Evolutionary conservation across 2,329 filamentous ascomycete genomes (phyloP), one percentile per base, ranked within the genome.

Genomic region (Sporothrix euskadiensis): DNA sequence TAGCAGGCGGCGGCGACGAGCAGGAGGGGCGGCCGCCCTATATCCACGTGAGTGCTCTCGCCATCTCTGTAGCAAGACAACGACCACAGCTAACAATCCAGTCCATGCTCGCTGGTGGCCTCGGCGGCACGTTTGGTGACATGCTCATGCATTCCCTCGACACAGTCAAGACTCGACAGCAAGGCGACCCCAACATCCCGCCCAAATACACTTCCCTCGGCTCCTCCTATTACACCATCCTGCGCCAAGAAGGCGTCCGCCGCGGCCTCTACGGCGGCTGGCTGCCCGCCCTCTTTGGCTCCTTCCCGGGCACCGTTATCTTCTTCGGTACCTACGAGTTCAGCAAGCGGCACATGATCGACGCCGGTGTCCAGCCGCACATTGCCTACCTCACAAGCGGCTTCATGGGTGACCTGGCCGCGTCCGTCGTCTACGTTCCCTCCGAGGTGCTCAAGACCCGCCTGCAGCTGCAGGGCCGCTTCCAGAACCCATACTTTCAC

Each of bases 91-190:
- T 76, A 72, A 75, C 74, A 54, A 16, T 2, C 26, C 26, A 97
- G 94, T 91, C 92, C 81, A 99, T 98, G 94, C 87, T 99, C 79
- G 96, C 96, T 47, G 96, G 96, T 79, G 96, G 95, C 74, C 85
- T 97, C 71, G 96, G 97, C 79, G 96, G 96, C 71, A 94, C 93
- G 19, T 97, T 92, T 73, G 96, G 97, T 74, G 96, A 99, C 82
- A 92, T 99, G 88, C 85, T 99, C 77, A 99, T 99, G 96, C 96
- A 99, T 84, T 98, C 95, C 63, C 88, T 99, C 79, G 96, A 99
- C 82, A 99, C 96, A 0, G 96, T 99, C 79, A 99, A 99, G 84
- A 99, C 96, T 65, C 89, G 96, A 78, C 97, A 99, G 82, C 96
- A 99, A 83, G 96, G 95, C 79, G 96, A 98, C 80, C 94, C 95